Conservation (phyloP, 1,284 basidiomycete genomes). For the Trichosporon sp. region DNA sequence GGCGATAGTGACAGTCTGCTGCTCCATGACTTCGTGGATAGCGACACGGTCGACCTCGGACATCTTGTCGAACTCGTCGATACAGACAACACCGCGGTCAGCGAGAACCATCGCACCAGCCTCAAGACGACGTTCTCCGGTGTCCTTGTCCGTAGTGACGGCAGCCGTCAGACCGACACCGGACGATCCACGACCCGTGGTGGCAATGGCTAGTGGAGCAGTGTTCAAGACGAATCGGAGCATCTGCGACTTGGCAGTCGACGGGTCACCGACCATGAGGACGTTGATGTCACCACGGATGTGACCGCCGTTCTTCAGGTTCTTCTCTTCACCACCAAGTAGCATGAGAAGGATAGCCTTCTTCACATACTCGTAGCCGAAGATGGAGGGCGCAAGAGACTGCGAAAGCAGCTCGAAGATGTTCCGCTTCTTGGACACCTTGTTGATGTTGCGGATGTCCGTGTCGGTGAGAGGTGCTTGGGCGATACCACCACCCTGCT, state of each 20-base stretch:
- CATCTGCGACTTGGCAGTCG: constrained; percentile 95
- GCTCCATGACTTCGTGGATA: constrained; percentile 99
- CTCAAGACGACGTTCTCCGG: constrained; percentile 85
- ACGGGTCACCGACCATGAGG: constrained; percentile 98
- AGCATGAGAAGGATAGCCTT: constrained; percentile 85
- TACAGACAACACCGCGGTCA: constrained; percentile 98
- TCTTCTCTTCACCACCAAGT: constrained; percentile 96
- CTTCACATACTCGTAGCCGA: constrained; percentile 94
- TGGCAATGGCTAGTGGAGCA: constrained; percentile 94
- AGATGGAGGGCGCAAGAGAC: constrained; percentile 96
- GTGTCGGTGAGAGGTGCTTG: constrained; percentile 87
- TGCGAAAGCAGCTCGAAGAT: constrained; percentile 86
- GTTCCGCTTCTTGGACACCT: constrained; percentile 74
- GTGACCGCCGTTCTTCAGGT: constrained; percentile 93
- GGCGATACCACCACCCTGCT: constrained; percentile 91
- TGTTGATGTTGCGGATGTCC: constrained; percentile 95
- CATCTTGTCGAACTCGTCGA: constrained; percentile 99
- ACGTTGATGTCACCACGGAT: constrained; percentile 99
- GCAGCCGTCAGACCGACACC: constrained; percentile 99
- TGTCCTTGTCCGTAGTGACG: constrained; percentile 96
- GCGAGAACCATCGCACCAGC: constrained; percentile 99
- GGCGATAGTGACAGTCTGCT: constrained; percentile 98
- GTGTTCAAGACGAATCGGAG: constrained; percentile 94
- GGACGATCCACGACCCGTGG: constrained; percentile 93
- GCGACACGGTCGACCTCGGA: constrained; percentile 98